These are phyloP conservation scores for Lophiostoma macrostomum DNA, from an alignment of 495 filamentous ascomycete genomes.

Conservation along the genomic window DNA sequence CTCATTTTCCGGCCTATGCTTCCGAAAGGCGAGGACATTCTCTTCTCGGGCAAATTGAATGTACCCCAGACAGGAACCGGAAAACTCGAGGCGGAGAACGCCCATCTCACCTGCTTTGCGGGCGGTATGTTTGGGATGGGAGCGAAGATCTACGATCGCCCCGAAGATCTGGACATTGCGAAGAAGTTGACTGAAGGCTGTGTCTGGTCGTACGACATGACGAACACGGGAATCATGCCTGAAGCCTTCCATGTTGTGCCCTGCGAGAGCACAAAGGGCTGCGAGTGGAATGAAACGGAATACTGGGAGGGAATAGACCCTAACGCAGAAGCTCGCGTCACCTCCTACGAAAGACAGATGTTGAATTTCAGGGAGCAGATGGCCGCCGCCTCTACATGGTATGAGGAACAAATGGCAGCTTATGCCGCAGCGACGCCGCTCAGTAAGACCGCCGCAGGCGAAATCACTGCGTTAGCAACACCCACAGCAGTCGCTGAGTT, in stretches of 20 bases:
- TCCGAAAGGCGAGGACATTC: constrained; percentile 66
- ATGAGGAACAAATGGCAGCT: constrained; percentile 18
- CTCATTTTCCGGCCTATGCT: constrained; percentile 87
- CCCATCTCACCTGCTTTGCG: constrained; percentile 84
- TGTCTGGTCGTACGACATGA: constrained; percentile 86
- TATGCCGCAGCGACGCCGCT: constrained; percentile 18
- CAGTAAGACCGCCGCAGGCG: neutral
- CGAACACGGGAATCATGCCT: constrained; percentile 74
- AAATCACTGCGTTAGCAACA: neutral
- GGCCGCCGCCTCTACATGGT: constrained; percentile 13
- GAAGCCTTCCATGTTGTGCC: constrained; percentile 65
- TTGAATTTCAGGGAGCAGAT: constrained; percentile 9
- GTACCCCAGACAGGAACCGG: constrained; percentile 38
- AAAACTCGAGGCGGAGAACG: constrained; percentile 56
- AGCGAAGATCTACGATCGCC: constrained; percentile 77
- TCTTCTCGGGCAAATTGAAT: constrained; percentile 64
- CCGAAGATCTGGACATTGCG: constrained; percentile 77
- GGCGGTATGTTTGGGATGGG: constrained; percentile 93
- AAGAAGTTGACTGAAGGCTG: constrained; percentile 85
- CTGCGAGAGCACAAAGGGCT: constrained; percentile 64
- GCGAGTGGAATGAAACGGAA: constrained; percentile 71
- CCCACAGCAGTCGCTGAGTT: constrained; percentile 2
- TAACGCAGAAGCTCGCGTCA: neutral
- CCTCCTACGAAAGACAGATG: constrained; percentile 18
- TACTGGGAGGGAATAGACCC: constrained; percentile 33